A percentile compares a stretch with the other conserved stretches of the same genome.
Conservation (phyloP, 2,329 filamentous ascomycete species). For the Aquanectria penicillioides region DNA sequence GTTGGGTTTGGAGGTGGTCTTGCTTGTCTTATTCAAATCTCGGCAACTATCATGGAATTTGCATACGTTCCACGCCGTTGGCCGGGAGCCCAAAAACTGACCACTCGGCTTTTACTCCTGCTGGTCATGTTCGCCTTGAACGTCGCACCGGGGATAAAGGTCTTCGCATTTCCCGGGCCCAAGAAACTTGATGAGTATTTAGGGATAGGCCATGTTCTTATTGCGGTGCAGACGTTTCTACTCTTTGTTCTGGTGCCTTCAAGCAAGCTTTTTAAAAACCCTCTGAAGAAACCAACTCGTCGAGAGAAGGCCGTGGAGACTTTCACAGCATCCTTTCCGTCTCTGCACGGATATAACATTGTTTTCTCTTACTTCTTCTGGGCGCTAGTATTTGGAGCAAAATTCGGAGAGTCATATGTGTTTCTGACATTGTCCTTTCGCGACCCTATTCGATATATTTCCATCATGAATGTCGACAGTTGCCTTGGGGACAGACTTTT, state of each 20-base stretch:
- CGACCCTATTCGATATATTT: slow-evolving; percentile 90
- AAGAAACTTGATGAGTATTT: slow-evolving; percentile 70
- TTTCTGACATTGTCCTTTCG: slow-evolving; percentile 93
- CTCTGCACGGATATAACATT: slow-evolving; percentile 89
- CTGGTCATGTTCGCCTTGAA: slow-evolving; percentile 84
- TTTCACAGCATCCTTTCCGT: slow-evolving; percentile 94
- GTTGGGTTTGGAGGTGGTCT: slow-evolving; percentile 88
- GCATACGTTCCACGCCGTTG: slow-evolving; percentile 91
- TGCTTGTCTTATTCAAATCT: slow-evolving; percentile 84
- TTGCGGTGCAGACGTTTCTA: slow-evolving; percentile 86
- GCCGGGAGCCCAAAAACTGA: slow-evolving; percentile 97
- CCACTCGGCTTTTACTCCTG: slow-evolving; percentile 87
- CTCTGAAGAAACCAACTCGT: slow-evolving; percentile 89
- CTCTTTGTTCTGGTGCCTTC: slow-evolving; percentile 98
- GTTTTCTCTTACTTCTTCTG: slow-evolving; percentile 98
- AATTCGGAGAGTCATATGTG: slow-evolving; percentile 92
- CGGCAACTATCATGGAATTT: slow-evolving; percentile 92
- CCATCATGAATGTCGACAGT: slow-evolving; percentile 78
- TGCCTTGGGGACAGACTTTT: slow-evolving; percentile 82
- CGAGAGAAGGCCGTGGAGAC: slow-evolving; percentile 98
- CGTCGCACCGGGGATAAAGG: slow-evolving; percentile 83
- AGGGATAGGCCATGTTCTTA: slow-evolving; percentile 92
- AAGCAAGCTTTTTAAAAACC: slow-evolving; percentile 94
- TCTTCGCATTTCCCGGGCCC: slow-evolving; percentile 71
- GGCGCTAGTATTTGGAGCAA: slow-evolving; percentile 88